These are phyloP conservation scores for Gracilaria caudata DNA, from an alignment of 23 red algal genomes.

Conservation along the genomic window DNA sequence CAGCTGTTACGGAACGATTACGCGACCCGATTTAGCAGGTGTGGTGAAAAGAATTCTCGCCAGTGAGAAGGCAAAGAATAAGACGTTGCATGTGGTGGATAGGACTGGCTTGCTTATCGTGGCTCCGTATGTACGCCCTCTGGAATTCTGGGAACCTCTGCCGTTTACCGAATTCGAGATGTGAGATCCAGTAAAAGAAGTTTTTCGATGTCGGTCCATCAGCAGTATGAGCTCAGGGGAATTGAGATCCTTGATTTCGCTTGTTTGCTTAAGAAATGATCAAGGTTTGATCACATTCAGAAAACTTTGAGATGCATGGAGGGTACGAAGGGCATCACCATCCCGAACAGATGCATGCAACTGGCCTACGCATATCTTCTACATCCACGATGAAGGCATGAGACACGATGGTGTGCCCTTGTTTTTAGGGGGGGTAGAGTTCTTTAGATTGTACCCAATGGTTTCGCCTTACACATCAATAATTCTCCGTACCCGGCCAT, in stretches of 20 bases:
- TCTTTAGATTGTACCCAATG: not conserved
- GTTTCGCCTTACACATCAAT: no score
- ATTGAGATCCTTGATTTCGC: not conserved
- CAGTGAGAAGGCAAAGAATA: slow-evolving; percentile 65
- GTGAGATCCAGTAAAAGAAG: not conserved
- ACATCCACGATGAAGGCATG: no score
- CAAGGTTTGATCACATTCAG: not conserved
- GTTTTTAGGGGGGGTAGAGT: not conserved
- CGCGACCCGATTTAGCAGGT: slow-evolving; percentile 67
- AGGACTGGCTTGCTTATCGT: slow-evolving; percentile 67
- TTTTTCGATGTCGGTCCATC: not conserved
- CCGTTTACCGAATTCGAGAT: slow-evolving; percentile 77
- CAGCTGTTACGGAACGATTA: slow-evolving; percentile 80
- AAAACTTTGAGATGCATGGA: not conserved
- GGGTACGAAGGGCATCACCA: not conserved
- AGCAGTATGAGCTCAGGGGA: not conserved
- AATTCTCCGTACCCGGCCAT: no score
- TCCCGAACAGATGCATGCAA: no score
- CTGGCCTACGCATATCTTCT: no score
- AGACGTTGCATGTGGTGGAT: slow-evolving; percentile 87
- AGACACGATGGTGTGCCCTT: no score
- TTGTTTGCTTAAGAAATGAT: not conserved
- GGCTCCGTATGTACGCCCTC: slow-evolving; percentile 85
- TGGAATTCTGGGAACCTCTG: slow-evolving; percentile 94
- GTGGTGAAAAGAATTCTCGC: slow-evolving; percentile 53